A percentile compares a stretch with the other conserved stretches of the same genome.
phyloP scores from a whole-genome alignment of 495 filamentous ascomycete species.

The Aspergillus sclerotiicarbonarius region DNA sequence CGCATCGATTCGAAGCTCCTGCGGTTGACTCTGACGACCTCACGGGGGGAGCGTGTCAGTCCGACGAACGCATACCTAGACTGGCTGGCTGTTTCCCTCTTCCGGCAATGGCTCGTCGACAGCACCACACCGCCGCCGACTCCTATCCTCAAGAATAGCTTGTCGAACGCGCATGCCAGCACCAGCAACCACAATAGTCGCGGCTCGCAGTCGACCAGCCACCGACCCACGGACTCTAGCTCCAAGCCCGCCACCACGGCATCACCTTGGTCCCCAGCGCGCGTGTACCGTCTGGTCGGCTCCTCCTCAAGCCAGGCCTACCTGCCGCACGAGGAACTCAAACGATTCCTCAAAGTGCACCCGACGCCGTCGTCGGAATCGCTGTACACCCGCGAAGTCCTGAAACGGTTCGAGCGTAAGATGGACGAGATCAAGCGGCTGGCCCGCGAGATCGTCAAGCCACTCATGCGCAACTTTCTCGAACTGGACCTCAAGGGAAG shows the following conservation, averaged over 20 bases:
- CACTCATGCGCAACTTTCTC: constrained; percentile 78
- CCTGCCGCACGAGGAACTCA: constrained; percentile 80
- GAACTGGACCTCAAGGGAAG: constrained; percentile 65
- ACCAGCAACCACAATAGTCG: constrained; percentile 26
- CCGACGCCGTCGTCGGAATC: constrained; percentile 48
- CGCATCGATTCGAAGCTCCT: constrained; percentile 74
- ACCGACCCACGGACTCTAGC: constrained; percentile 12
- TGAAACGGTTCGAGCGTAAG: constrained; percentile 77
- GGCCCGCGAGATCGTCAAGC: constrained; percentile 78
- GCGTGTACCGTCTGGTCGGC: constrained; percentile 71
- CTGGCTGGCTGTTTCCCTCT: constrained; percentile 82
- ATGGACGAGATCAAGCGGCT: constrained; percentile 83
- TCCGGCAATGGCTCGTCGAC: constrained; percentile 87
- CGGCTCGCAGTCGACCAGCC: constrained; percentile 18
- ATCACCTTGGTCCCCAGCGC: constrained; percentile 44
- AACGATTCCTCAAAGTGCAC: constrained; percentile 75
- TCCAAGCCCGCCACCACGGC: constrained; percentile 19
- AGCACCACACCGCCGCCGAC: constrained; percentile 70
- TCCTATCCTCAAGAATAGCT: constrained; percentile 44
- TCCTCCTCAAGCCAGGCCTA: constrained; percentile 58
- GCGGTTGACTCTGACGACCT: constrained; percentile 74
- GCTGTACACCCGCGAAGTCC: constrained; percentile 70
- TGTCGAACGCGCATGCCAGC: constrained; percentile 20
- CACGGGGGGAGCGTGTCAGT: constrained; percentile 73
- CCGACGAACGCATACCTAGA: constrained; percentile 77